These are phyloP conservation scores for Pilobolus umbonatus DNA, from an alignment of 192 early-diverging fungal genomes.

Conservation along the genomic window DNA sequence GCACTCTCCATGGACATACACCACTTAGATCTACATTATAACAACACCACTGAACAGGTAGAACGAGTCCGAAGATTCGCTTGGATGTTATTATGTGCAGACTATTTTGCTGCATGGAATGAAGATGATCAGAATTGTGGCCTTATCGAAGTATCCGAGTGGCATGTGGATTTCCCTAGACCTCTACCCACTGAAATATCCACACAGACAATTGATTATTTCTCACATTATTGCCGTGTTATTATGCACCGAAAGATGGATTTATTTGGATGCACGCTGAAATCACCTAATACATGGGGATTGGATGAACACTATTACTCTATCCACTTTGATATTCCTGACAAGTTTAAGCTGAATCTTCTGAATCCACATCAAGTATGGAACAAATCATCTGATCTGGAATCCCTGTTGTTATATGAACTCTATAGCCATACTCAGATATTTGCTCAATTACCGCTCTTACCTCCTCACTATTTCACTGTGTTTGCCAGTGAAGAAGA, in stretches of 20 bases:
- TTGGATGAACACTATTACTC: constrained; percentile 10
- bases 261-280: constrained; percentile 7
- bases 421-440: constrained; percentile 19
- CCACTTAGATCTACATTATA: constrained; percentile 10
- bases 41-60: not conserved
- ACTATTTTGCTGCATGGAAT: constrained; percentile 23
- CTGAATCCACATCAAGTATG: not conserved
- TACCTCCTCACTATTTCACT: constrained; percentile 13
- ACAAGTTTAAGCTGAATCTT: constrained; percentile 1
- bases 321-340: not conserved
- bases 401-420: constrained; percentile 9
- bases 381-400: constrained; percentile 5
- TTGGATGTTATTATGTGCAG: constrained; percentile 30
- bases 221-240: constrained; percentile 23
- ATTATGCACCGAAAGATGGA: constrained; percentile 21
- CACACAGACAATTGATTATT: constrained; percentile 3
- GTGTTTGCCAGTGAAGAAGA: constrained; percentile 2
- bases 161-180: constrained; percentile 26
- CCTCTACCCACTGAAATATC: not conserved
- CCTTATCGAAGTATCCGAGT: constrained; percentile 13
- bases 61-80: constrained; percentile 23
- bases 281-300: no score
- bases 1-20: constrained; percentile 17
- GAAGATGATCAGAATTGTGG: constrained; percentile 11
- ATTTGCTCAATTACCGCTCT: constrained; percentile 17